These are phyloP conservation scores for Solanum commersonii DNA, from an alignment of 257 asterid genomes.

Conservation along the genomic window DNA sequence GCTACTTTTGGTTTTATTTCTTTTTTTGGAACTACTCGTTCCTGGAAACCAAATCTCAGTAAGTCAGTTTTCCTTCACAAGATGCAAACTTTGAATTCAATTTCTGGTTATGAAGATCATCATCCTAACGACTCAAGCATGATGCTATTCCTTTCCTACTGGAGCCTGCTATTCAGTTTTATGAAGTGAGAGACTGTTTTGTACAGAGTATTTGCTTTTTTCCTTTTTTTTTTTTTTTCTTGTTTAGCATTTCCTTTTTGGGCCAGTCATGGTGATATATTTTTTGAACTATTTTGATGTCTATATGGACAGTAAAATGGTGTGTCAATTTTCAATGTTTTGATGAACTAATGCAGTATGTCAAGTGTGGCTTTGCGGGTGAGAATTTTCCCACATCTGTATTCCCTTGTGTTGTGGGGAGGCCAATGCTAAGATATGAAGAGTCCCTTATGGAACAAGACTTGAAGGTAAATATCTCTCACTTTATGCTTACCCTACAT, in stretches of 20 bases:
- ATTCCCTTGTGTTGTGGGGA: conserved; percentile 92
- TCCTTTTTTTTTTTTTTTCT: neutral
- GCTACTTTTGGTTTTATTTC: neutral
- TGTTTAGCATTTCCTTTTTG: neutral
- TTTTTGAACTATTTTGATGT: neutral
- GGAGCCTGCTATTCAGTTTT: neutral
- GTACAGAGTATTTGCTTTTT: neutral
- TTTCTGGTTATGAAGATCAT: neutral
- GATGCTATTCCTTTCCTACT: neutral
- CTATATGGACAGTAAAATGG: neutral
- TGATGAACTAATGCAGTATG: conserved; percentile 62
- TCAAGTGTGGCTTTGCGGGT: conserved; percentile 92
- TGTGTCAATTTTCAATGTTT: neutral
- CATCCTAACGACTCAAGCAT: neutral
- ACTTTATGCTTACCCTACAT: neutral
- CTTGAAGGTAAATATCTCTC: conserved; percentile 44
- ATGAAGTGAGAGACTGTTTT: neutral
- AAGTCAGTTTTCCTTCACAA: neutral
- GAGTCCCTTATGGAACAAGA: conserved; percentile 93
- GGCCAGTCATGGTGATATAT: neutral
- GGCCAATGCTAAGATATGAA: conserved; percentile 96
- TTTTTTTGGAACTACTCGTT: neutral
- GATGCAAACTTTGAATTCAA: neutral
- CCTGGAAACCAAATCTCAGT: neutral
- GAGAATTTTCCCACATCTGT: conserved; percentile 97